Evolutionary conservation across 2,329 filamentous ascomycete species (phyloP).

Genomic region (Colletotrichum gigasporum): DNA sequence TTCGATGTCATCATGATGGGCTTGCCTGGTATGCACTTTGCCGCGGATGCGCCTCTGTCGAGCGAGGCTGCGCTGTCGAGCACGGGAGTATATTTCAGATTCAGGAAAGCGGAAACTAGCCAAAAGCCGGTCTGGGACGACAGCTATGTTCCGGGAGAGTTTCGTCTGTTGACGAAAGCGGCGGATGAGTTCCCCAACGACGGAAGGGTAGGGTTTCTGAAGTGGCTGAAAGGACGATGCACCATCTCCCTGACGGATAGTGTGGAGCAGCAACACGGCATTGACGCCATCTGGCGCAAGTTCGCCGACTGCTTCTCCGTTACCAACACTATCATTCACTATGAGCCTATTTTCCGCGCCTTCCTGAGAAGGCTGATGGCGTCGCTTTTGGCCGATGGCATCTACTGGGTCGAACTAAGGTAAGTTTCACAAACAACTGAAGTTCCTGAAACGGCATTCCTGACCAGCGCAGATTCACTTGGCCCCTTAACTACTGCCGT

Average conservation of each 20-base stretch:
- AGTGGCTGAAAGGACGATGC: slow-evolving; percentile 75
- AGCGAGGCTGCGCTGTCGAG: slow-evolving; percentile 59
- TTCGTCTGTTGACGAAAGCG: slow-evolving; percentile 63
- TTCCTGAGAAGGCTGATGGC: slow-evolving; percentile 74
- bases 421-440: slow-evolving; percentile 1
- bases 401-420: slow-evolving; percentile 79
- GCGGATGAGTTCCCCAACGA: slow-evolving; percentile 76
- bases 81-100: slow-evolving; percentile 66
- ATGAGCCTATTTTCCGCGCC: slow-evolving; percentile 82
- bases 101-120: slow-evolving; percentile 49
- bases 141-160: slow-evolving; percentile 64
- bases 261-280: slow-evolving; percentile 77
- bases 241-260: slow-evolving; percentile 76
- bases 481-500: slow-evolving; percentile 71
- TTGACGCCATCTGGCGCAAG: slow-evolving; percentile 81
- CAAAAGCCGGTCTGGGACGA: slow-evolving; percentile 64
- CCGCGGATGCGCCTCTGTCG: slow-evolving; percentile 60
- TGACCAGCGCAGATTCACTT: slow-evolving; percentile 61
- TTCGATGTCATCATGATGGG: slow-evolving; percentile 73
- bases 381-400: slow-evolving; percentile 75
- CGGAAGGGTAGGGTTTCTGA: slow-evolving; percentile 72
- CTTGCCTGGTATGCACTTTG: slow-evolving; percentile 75
- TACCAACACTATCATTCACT: slow-evolving; percentile 75
- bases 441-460: background rate
- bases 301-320: slow-evolving; percentile 76